Conservation (phyloP, 805 yeast species). For the Kodamaea kaohsiungensis region DNA sequence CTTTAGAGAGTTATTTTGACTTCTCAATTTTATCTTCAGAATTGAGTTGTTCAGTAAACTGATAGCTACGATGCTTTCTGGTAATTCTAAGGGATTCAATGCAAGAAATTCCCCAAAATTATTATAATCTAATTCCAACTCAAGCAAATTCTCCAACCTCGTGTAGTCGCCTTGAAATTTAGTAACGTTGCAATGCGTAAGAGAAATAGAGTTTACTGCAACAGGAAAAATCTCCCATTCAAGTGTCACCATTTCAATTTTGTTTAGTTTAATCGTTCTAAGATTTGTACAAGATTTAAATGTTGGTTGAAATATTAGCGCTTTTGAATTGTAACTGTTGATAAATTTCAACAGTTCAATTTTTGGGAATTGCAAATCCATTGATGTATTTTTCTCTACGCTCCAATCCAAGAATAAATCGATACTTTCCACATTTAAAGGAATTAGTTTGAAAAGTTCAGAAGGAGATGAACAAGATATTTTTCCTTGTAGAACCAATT, state of each 20-base stretch:
- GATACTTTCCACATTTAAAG: background rate
- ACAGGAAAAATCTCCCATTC: background rate
- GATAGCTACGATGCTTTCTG: background rate
- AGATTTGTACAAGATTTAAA: background rate
- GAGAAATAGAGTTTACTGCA: background rate
- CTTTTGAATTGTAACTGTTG: too few species aligned
- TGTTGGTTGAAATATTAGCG: background rate
- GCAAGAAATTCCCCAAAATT: background rate
- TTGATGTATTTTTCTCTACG: background rate
- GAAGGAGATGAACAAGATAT: background rate
- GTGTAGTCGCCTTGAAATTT: background rate
- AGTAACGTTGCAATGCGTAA: background rate
- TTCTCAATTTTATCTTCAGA: background rate
- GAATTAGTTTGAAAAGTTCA: background rate
- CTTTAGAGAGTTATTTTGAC: background rate
- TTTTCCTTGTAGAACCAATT: background rate
- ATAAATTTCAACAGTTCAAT: background rate
- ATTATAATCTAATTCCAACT: background rate
- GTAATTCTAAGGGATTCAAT: background rate
- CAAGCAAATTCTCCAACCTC: background rate
- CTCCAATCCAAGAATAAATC: background rate
- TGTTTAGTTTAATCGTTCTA: background rate
- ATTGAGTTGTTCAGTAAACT: background rate
- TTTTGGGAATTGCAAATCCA: background rate
- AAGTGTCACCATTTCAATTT: background rate